phyloP scores from a whole-genome alignment of 1,139 yeast genomes.

The Pichia sp. region DNA sequence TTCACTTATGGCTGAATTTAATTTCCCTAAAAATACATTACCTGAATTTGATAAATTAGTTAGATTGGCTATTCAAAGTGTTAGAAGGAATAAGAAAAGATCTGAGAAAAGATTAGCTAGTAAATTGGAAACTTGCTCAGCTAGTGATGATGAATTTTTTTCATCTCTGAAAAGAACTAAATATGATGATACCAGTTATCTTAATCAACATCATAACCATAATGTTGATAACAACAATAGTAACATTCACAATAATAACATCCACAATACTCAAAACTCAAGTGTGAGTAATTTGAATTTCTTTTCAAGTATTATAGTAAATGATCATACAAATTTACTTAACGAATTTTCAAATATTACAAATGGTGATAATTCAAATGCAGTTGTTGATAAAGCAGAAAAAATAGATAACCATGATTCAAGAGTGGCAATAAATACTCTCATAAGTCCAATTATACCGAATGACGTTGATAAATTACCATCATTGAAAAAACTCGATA shows the following conservation, averaged over 20 bases:
- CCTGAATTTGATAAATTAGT: conserved; percentile 84
- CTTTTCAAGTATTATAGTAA: conserved; percentile 1
- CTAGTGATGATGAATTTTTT: conserved; percentile 12
- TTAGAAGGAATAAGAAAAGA: conserved; percentile 59
- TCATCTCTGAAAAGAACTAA: conserved; percentile 1
- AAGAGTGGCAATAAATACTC: conserved; percentile 27
- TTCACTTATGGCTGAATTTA: conserved; percentile 67
- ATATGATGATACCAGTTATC: background rate
- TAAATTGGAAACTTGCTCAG: conserved; percentile 10
- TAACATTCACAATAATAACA: background rate
- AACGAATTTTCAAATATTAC: background rate
- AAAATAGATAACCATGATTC: conserved; percentile 18
- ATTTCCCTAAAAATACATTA: conserved; percentile 50
- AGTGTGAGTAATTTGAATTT: background rate
- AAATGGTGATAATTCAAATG: conserved; percentile 12
- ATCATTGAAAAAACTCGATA: conserved; percentile 21
- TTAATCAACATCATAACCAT: too few relatives aligned
- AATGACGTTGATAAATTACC: conserved; percentile 18
- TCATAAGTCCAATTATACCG: conserved; percentile 25
- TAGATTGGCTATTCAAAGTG: conserved; percentile 85
- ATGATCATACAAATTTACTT: background rate
- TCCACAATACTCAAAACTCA: background rate
- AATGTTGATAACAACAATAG: background rate
- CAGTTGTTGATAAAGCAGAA: conserved; percentile 17
- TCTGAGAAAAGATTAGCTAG: conserved; percentile 32